A percentile compares a stretch with the other conserved stretches of the same genome.
Evolutionary conservation across 305 asterid genomes (phyloP).

Genomic region (Rubia balearica): DNA sequence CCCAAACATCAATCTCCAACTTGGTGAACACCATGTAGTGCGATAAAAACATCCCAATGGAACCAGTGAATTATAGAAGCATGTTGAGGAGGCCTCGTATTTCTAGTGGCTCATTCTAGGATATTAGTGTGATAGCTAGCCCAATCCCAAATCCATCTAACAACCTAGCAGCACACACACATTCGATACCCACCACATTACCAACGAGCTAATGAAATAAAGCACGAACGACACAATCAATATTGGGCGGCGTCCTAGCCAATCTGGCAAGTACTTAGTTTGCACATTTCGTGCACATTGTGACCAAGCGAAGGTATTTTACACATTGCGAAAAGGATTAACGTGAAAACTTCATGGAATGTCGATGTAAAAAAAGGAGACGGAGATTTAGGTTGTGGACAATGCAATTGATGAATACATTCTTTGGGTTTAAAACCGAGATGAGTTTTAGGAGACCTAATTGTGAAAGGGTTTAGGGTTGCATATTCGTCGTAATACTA

Average conservation of each 20-base stretch:
- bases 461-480: not conserved
- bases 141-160: slow-evolving; percentile 92
- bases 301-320: no score
- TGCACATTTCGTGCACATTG: no score
- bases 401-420: no score
- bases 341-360: no score
- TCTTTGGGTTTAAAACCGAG: no score
- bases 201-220: slow-evolving; percentile 66
- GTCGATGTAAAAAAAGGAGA: no score
- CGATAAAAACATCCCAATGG: slow-evolving; percentile 72
- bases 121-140: slow-evolving; percentile 78
- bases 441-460: no score
- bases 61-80: slow-evolving; percentile 77
- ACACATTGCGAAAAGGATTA: no score
- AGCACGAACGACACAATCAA: slow-evolving; percentile 64
- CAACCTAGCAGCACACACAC: slow-evolving; percentile 72
- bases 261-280: slow-evolving; percentile 38
- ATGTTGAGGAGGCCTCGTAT: slow-evolving; percentile 73
- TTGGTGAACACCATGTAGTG: slow-evolving; percentile 91
- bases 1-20: slow-evolving; percentile 94
- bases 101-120: slow-evolving; percentile 91
- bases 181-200: slow-evolving; percentile 86
- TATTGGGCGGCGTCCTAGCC: slow-evolving; percentile 80
- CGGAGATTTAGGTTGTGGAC: no score
- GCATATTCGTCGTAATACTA: not conserved